phyloP scores from a whole-genome alignment of 768 basidiomycete species.

The Tulasnella sp. region DNA sequence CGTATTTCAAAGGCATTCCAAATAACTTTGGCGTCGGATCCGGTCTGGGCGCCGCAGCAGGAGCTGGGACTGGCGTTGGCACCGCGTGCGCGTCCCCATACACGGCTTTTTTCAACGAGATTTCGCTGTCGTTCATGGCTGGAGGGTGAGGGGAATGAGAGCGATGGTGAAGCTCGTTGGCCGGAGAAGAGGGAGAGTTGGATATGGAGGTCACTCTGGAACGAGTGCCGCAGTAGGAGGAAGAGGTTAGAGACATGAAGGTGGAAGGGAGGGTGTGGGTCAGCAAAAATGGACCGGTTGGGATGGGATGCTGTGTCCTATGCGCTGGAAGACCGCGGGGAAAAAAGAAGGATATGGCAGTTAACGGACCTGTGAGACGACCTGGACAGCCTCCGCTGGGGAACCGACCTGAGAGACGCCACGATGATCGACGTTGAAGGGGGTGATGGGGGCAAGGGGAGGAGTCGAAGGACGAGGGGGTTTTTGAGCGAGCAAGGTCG shows the following conservation, averaged over 20 bases:
- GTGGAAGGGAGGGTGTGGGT: not conserved
- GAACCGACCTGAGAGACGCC: slow-evolving; percentile 12
- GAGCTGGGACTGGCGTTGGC: not conserved
- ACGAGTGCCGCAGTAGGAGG: not conserved
- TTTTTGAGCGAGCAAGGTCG: not conserved
- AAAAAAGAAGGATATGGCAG: not conserved
- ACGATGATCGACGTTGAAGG: slow-evolving; percentile 12
- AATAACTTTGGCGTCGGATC: slow-evolving; percentile 42
- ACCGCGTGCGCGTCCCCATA: not conserved
- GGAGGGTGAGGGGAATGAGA: slow-evolving; percentile 3
- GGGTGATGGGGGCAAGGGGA: not conserved
- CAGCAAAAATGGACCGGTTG: not conserved
- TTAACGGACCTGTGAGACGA: slow-evolving; percentile 20
- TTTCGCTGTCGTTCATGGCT: not conserved
- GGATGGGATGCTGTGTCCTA: not conserved
- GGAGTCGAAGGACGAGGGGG: not conserved
- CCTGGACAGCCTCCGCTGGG: slow-evolving; percentile 22
- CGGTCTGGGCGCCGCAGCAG: not conserved
- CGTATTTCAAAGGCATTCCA: slow-evolving; percentile 62
- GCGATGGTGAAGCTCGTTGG: slow-evolving; percentile 9
- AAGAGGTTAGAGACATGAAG: not conserved
- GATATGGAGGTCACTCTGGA: slow-evolving; percentile 5
- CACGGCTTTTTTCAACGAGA: slow-evolving; percentile 10
- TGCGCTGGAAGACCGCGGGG: not conserved
- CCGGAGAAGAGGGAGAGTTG: slow-evolving; percentile 7